Conservation (phyloP, 106 monocot genomes). For the Platanthera zijinensis region DNA sequence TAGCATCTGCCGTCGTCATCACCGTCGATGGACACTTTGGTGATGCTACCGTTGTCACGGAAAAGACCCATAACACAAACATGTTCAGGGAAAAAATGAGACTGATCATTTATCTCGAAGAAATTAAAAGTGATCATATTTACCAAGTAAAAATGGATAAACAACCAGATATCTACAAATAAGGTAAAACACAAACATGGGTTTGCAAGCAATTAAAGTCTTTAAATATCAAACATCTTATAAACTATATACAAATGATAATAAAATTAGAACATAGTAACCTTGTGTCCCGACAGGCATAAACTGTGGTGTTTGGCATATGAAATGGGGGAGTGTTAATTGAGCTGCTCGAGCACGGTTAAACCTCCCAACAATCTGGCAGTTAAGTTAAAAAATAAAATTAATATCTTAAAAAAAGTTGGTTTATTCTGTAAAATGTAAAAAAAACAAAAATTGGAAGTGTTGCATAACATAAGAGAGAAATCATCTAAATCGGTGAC, state of each 20-base stretch:
- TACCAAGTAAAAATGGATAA: background rate
- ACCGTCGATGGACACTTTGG: too few species aligned
- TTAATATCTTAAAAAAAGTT: background rate
- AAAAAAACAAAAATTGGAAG: background rate
- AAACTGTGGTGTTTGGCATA: slow-evolving; percentile 84
- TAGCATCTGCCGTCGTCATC: too few species aligned
- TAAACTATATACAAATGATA: slow-evolving; percentile 2
- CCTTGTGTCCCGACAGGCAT: slow-evolving; percentile 99
- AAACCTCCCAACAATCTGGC: slow-evolving; percentile 77
- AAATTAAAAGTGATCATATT: background rate
- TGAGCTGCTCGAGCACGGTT: slow-evolving; percentile 92
- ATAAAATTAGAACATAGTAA: slow-evolving; percentile 7
- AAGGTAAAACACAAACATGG: background rate
- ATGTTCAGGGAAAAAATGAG: too few species aligned
- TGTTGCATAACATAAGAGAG: background rate
- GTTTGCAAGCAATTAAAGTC: background rate
- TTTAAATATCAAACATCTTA: background rate
- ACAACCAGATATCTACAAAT: background rate
- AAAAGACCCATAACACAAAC: too few species aligned
- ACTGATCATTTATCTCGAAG: background rate
- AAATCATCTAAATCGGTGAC: background rate
- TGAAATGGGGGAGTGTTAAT: slow-evolving; percentile 76
- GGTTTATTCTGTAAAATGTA: background rate
- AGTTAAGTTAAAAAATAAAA: background rate
- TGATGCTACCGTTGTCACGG: too few species aligned